These are phyloP conservation scores for Citrus mangshanensis DNA, from an alignment of 345 rosid species.

Conservation along the genomic window DNA sequence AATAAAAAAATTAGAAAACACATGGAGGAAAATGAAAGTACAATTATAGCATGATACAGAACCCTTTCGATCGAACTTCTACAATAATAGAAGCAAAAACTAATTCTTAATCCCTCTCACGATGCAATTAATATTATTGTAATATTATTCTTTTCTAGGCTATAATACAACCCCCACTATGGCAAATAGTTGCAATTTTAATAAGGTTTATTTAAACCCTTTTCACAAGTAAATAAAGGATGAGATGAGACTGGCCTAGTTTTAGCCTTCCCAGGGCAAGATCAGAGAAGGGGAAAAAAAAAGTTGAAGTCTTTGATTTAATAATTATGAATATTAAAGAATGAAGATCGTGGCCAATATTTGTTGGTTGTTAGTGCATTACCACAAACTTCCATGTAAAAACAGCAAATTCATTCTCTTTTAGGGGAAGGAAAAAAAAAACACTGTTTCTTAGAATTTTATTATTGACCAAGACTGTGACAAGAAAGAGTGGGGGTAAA, in stretches of 20 bases:
- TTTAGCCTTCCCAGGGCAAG: slow-evolving; percentile 18
- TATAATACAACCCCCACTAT: slow-evolving; percentile 20
- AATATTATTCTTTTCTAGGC: neutral
- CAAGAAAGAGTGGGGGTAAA: slow-evolving; percentile 26
- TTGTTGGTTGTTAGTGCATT: neutral
- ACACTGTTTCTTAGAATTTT: neutral
- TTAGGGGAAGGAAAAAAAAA: neutral
- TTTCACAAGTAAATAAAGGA: neutral
- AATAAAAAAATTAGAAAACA: neutral
- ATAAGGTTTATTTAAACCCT: neutral
- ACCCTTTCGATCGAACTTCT: neutral
- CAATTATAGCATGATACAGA: neutral
- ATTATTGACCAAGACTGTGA: neutral
- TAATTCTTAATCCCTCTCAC: slow-evolving; percentile 12
- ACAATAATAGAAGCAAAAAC: neutral
- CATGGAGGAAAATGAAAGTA: neutral
- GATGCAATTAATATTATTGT: slow-evolving; percentile 2
- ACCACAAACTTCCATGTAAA: neutral
- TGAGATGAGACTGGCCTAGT: slow-evolving; percentile 16
- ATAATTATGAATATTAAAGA: neutral
- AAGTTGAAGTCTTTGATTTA: neutral
- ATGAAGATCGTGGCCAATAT: slow-evolving; percentile 2
- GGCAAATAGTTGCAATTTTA: slow-evolving; percentile 19
- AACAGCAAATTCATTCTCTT: neutral
- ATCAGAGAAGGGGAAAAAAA: no score